Conservation (phyloP, 768 basidiomycete species). For the Kwoniella sp. region DNA sequence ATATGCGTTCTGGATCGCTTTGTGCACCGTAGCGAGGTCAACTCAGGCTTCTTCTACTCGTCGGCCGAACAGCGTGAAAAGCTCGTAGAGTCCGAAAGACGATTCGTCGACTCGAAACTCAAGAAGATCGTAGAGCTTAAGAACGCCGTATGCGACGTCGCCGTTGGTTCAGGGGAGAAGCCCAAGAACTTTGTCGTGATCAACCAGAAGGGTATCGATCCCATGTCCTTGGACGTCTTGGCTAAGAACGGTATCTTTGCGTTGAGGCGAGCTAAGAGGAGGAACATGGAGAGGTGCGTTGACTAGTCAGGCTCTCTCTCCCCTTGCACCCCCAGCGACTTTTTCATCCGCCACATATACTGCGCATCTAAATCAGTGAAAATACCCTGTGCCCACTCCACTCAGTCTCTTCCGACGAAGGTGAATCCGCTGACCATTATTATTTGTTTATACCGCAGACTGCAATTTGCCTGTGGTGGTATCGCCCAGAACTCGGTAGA, state of each 20-base stretch:
- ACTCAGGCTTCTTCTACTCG: slow-evolving; percentile 99
- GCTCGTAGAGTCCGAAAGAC: slow-evolving; percentile 93
- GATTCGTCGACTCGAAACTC: slow-evolving; percentile 89
- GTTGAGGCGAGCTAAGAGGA: slow-evolving; percentile 88
- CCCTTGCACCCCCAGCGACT: too few species aligned
- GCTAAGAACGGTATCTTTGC: slow-evolving; percentile 97
- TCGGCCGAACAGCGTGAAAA: slow-evolving; percentile 98
- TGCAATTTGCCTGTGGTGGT: slow-evolving; percentile 93
- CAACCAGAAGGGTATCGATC: slow-evolving; percentile 99
- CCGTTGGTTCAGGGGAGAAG: slow-evolving; percentile 61
- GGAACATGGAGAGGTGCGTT: slow-evolving; percentile 94
- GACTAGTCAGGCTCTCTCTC: background rate
- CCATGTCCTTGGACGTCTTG: slow-evolving; percentile 89
- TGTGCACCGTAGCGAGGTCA: slow-evolving; percentile 86
- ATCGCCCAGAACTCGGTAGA: slow-evolving; percentile 97
- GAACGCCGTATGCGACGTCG: slow-evolving; percentile 91
- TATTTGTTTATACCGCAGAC: slow-evolving; percentile 58
- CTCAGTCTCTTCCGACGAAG: slow-evolving; percentile 4
- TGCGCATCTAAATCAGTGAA: too few species aligned
- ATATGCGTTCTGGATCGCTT: too few species aligned
- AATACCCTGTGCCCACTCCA: background rate
- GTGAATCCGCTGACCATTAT: background rate
- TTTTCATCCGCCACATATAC: too few species aligned
- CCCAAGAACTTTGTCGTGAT: slow-evolving; percentile 85
- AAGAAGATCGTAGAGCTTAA: slow-evolving; percentile 96